A percentile compares a stretch with the other conserved stretches of the same genome.
phyloP scores from a whole-genome alignment of 441 rosid species.

The Erodium trifolium region DNA sequence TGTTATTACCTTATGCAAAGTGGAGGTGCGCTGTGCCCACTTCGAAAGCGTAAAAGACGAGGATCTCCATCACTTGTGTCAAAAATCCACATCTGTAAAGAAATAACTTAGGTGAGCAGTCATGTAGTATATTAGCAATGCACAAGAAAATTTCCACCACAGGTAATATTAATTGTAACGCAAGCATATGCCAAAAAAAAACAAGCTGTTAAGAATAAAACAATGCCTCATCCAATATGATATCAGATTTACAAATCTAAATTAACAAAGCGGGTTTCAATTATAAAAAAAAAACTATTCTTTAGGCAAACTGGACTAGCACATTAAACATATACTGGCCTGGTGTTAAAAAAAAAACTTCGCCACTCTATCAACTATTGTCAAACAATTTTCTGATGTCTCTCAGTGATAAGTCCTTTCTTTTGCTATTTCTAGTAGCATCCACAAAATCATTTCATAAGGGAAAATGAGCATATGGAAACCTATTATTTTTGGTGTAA shows the following conservation, averaged over 20 bases:
- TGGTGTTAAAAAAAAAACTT: not conserved
- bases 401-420: not conserved
- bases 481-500: not conserved
- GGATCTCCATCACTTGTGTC: conserved; percentile 94
- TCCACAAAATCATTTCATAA: not conserved
- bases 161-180: not conserved
- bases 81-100: conserved; percentile 84
- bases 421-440: not conserved
- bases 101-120: not conserved
- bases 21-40: conserved; percentile 99
- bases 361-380: not conserved
- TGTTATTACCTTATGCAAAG: conserved; percentile 65
- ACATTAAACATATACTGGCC: not conserved
- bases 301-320: not conserved
- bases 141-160: not conserved
- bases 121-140: not conserved
- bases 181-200: not conserved
- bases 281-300: not conserved
- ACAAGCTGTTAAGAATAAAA: not conserved
- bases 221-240: not conserved
- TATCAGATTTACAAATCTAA: not conserved
- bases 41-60: conserved; percentile 86
- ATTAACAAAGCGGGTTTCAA: too few relatives aligned
- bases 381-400: not conserved
- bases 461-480: not conserved